Percentiles rank a stretch among this genome's conserved stretches.
phyloP scores from a whole-genome alignment of 2,329 filamentous ascomycete genomes.

The Colletotrichum gloeosporioides region DNA sequence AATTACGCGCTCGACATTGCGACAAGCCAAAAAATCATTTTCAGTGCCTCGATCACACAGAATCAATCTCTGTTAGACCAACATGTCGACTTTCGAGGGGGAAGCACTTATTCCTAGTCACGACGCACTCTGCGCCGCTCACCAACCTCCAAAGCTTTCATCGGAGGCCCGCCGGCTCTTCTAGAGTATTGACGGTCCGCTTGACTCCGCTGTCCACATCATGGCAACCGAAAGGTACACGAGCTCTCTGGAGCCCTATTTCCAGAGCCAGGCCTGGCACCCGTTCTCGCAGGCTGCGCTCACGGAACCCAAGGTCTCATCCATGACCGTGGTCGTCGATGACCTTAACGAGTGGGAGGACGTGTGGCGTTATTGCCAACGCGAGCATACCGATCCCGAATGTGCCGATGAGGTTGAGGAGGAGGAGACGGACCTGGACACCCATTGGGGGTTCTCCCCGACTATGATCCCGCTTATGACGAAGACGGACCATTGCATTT shows the following conservation, averaged over 20 bases:
- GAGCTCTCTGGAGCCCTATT: neutral
- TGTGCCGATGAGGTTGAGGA: neutral
- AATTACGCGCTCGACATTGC: no score
- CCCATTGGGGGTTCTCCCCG: neutral
- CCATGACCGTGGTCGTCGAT: neutral
- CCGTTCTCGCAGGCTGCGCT: neutral
- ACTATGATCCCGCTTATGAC: no score
- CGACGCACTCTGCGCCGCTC: neutral
- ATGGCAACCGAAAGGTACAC: neutral
- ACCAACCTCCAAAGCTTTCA: neutral
- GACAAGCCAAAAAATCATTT: no score
- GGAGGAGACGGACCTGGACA: neutral
- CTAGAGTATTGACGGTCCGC: neutral
- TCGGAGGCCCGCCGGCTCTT: neutral
- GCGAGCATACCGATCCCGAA: neutral
- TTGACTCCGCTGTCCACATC: neutral
- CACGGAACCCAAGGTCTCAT: neutral
- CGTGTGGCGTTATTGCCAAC: neutral
- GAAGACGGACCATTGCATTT: neutral
- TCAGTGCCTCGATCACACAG: neutral
- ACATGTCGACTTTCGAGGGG: neutral
- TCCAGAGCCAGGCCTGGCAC: neutral
- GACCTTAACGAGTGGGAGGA: neutral
- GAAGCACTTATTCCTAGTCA: neutral
- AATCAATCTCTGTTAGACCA: neutral